Base-by-base conservation (phyloP, 495 filamentous ascomycete species). In the Hyphodiscus hymeniophilus region DNA sequence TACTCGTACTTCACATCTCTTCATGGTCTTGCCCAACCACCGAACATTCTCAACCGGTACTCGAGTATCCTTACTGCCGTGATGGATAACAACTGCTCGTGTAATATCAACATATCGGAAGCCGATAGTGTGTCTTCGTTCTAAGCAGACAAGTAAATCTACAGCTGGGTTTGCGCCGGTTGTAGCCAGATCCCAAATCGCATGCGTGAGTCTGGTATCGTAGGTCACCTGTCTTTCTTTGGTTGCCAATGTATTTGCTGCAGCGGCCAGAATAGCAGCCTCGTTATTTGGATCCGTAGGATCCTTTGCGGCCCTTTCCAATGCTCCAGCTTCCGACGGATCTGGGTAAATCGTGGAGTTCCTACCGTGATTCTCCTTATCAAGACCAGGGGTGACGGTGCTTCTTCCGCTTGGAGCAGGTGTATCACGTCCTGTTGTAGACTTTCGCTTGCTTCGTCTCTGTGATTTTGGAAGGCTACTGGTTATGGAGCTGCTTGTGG, bases 71-170 rank as follows among this genome's bases (percentile, higher is more conserved):
- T 82, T 82, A 59, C 80, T 88, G 11, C 92, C 92, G 57, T 99
- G 92, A 55, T 95, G 91, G 49, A 99, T 94, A 20, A 94, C 84
- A 1, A 96, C 86, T 0, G 84, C 76, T 7, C 89, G 77, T 0
- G 81, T 92, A 54, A 97, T 95, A 60, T 99, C 92, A 15, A 94
- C 89, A 57, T 99, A 99, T 23, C 90, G 80, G 66, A 99, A 99
- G 0, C 92, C 92, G 56, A 99, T 95, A 0, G 86, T 81, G 54
- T 94, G 85, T 8, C 85, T 78, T 16, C 94, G 81, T 64, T 99
- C 92, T 12, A 99, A 68, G 60, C 92, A 99, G 10, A 95, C 85
- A 2, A 99, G 69, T 8, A 99, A 66, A 64, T 99, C 92, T 11
- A 94, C 84, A 1, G 91, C 89, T 0, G 92, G 94, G 61, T 99